These are phyloP conservation scores for Aspergillus heteromorphus DNA, from an alignment of 495 filamentous ascomycete genomes.

Conservation along the genomic window DNA sequence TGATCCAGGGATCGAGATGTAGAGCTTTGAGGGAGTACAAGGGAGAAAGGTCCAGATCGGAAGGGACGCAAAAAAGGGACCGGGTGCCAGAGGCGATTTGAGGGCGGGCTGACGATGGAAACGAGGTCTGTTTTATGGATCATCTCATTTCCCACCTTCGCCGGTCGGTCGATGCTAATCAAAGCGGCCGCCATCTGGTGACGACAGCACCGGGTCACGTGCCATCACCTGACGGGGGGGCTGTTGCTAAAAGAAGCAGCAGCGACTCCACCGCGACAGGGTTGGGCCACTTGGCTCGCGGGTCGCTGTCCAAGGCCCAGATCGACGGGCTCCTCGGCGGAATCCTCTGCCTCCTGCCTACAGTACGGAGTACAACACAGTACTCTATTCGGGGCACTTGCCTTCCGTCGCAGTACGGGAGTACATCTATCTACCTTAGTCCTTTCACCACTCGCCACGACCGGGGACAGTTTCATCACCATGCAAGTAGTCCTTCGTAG, in stretches of 20 bases:
- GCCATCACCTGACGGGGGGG: not conserved
- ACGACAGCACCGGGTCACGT: constrained; percentile 6
- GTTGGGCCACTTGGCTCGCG: not conserved
- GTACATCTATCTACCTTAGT: no score
- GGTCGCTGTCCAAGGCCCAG: no score
- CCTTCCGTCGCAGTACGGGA: no score
- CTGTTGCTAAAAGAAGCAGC: constrained; percentile 4
- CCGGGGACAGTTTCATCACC: no score
- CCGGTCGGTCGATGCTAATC: constrained; percentile 1
- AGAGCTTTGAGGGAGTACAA: not conserved
- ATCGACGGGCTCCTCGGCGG: no score
- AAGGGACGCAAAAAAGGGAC: constrained; percentile 1
- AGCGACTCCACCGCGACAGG: not conserved
- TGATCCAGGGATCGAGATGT: constrained; percentile 5
- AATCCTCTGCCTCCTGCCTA: no score
- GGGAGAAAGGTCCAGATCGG: not conserved
- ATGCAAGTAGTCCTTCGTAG: no score
- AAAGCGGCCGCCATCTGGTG: constrained; percentile 1
- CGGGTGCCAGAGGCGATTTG: not conserved
- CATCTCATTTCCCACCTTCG: constrained; percentile 1
- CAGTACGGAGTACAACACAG: no score
- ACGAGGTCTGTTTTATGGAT: constrained; percentile 1
- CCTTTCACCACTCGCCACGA: no score
- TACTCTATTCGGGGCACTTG: no score
- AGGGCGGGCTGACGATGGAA: not conserved